Conservation (phyloP, 805 yeast genomes). For the Wickerhamiella hasegawae region DNA sequence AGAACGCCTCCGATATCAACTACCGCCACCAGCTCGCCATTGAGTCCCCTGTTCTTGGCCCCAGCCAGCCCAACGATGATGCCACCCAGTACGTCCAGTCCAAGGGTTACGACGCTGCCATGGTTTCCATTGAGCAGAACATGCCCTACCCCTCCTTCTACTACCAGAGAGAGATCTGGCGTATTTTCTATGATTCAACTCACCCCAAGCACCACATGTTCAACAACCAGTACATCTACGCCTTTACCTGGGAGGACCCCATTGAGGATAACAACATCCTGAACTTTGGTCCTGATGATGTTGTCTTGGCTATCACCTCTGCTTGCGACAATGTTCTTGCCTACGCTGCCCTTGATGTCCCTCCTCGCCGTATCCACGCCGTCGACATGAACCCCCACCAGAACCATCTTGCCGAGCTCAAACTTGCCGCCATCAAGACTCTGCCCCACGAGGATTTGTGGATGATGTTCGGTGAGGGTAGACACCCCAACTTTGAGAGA, state of each 20-base stretch:
- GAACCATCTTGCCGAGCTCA: conserved; percentile 64
- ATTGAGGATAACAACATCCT: conserved; percentile 59
- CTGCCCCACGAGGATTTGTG: conserved; percentile 46
- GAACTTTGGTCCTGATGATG: conserved; percentile 44
- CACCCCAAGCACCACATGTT: conserved; percentile 55
- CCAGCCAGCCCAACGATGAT: conserved; percentile 18
- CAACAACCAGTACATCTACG: conserved; percentile 65
- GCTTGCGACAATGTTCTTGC: conserved; percentile 73
- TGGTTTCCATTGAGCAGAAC: conserved; percentile 41
- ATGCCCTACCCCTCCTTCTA: conserved; percentile 69
- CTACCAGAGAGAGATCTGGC: conserved; percentile 62
- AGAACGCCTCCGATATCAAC: conserved; percentile 30
- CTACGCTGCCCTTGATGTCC: conserved; percentile 53
- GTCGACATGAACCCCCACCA: conserved; percentile 76
- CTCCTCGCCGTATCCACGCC: conserved; percentile 68
- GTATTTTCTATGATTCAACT: conserved; percentile 64
- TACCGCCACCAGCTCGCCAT: conserved; percentile 56
- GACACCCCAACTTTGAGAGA: conserved; percentile 34
- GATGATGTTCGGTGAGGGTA: conserved; percentile 66
- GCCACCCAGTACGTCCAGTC: conserved; percentile 11
- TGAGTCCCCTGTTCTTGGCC: conserved; percentile 69
- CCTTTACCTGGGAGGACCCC: conserved; percentile 87
- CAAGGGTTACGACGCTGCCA: conserved; percentile 68
- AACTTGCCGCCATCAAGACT: conserved; percentile 51
- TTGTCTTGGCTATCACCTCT: conserved; percentile 68